These are phyloP conservation scores for Backusella sp. DNA, from an alignment of 192 early-diverging fungal genomes.

Conservation along the genomic window DNA sequence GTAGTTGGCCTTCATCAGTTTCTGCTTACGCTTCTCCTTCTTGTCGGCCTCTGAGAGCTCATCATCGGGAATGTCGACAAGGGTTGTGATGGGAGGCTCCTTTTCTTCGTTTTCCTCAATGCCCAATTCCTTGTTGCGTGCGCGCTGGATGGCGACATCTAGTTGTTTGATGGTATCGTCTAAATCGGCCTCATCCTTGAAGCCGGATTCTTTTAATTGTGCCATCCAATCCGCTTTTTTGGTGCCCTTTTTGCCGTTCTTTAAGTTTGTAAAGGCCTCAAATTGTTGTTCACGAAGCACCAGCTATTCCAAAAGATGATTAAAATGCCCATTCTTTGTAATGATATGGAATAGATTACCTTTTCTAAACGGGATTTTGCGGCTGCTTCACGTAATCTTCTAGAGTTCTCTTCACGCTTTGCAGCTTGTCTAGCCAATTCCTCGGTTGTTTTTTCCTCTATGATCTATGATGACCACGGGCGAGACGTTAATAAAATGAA, in stretches of 20 bases:
- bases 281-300: constrained; percentile 67
- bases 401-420: constrained; percentile 67
- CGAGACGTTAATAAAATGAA: too few relatives aligned
- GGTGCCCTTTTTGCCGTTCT: constrained; percentile 33
- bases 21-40: constrained; percentile 85
- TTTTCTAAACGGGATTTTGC: constrained; percentile 82
- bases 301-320: constrained; percentile 33
- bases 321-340: not conserved
- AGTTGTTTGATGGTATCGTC: constrained; percentile 70
- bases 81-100: constrained; percentile 69
- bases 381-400: constrained; percentile 76
- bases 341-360: constrained; percentile 32
- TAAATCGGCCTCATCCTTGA: constrained; percentile 71
- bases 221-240: constrained; percentile 54
- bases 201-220: constrained; percentile 58
- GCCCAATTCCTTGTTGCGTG: constrained; percentile 79
- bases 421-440: constrained; percentile 69
- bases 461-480: constrained; percentile 22
- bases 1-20: constrained; percentile 71
- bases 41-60: constrained; percentile 73
- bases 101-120: constrained; percentile 73
- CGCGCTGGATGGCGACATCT: constrained; percentile 64
- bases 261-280: constrained; percentile 54
- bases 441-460: constrained; percentile 78
- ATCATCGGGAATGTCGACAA: constrained; percentile 79